Evolutionary conservation across 73 alveolate species (phyloP).

Genomic region (Strombidium stylifer): DNA sequence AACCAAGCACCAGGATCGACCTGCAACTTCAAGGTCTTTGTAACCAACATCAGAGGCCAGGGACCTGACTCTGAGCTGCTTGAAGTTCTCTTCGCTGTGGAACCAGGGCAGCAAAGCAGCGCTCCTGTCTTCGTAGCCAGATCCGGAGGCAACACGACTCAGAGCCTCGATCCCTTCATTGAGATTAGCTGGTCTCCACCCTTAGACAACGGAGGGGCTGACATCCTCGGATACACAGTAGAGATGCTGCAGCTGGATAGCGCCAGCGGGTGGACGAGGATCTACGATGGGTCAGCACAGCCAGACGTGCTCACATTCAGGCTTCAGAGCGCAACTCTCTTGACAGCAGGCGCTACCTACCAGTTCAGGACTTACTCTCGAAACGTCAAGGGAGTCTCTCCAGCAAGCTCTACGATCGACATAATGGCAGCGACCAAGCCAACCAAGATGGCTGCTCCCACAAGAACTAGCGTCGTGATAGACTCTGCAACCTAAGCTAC

Average conservation of each 20-base stretch:
- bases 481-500: neutral
- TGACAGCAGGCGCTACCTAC: slow-evolving; percentile 51
- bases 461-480: slow-evolving; percentile 10
- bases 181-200: slow-evolving; percentile 61
- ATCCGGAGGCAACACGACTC: slow-evolving; percentile 48
- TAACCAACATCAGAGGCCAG: slow-evolving; percentile 25
- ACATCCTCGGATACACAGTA: slow-evolving; percentile 69
- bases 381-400: slow-evolving; percentile 40
- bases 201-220: slow-evolving; percentile 53
- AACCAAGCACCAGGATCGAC: slow-evolving; percentile 38
- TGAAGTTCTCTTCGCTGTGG: slow-evolving; percentile 39
- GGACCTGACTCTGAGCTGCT: slow-evolving; percentile 33
- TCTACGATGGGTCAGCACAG: slow-evolving; percentile 62
- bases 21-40: slow-evolving; percentile 50
- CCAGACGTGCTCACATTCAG: slow-evolving; percentile 12
- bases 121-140: slow-evolving; percentile 51
- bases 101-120: slow-evolving; percentile 39
- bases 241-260: slow-evolving; percentile 48
- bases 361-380: slow-evolving; percentile 48
- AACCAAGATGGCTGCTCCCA: slow-evolving; percentile 32
- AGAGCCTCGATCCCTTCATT: slow-evolving; percentile 47
- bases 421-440: slow-evolving; percentile 55
- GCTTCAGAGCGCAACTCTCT: slow-evolving; percentile 50
- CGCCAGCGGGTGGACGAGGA: slow-evolving; percentile 15
- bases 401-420: slow-evolving; percentile 23